A percentile compares a stretch with the other conserved stretches of the same genome.
Conservation (phyloP, 805 yeast genomes). For the Starmerella stellata region DNA sequence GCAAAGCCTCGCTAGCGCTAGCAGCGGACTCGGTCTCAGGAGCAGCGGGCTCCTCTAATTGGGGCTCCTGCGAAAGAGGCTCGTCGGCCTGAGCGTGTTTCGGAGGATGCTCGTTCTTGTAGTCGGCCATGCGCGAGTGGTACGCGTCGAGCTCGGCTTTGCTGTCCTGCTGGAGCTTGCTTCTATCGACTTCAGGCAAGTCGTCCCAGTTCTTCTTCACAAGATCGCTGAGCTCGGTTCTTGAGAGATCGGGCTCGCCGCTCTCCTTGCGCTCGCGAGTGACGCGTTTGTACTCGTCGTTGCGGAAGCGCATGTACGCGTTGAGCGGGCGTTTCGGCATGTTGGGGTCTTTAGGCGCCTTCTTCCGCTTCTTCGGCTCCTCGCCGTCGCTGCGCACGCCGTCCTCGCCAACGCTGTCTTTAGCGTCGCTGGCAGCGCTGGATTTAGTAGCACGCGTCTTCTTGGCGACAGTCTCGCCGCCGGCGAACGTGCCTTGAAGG, state of each 20-base stretch:
- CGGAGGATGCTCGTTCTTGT: conserved; percentile 21
- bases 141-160: conserved; percentile 29
- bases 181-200: conserved; percentile 50
- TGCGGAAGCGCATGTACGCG: conserved; percentile 62
- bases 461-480: not conserved
- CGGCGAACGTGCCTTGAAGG: conserved; percentile 21
- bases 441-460: conserved; percentile 1
- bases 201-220: conserved; percentile 67
- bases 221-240: conserved; percentile 61
- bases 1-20: too few species aligned
- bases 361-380: conserved; percentile 22
- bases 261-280: conserved; percentile 45
- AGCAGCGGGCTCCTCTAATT: too few species aligned
- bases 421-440: conserved; percentile 18
- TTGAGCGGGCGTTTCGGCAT: conserved; percentile 94
- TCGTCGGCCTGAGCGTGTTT: not conserved
- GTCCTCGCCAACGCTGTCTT: conserved; percentile 3
- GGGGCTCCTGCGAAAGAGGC: too few species aligned
- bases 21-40: too few species aligned
- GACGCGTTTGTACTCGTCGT: conserved; percentile 51
- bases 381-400: conserved; percentile 3
- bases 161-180: conserved; percentile 45
- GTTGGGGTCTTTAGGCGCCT: conserved; percentile 59
- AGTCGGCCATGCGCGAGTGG: conserved; percentile 30
- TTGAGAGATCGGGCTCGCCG: conserved; percentile 46